Percentiles rank a stretch among this genome's conserved stretches.
phyloP scores from a whole-genome alignment of 2,329 filamentous ascomycete genomes.

The Cadophora luteo-olivacea region DNA sequence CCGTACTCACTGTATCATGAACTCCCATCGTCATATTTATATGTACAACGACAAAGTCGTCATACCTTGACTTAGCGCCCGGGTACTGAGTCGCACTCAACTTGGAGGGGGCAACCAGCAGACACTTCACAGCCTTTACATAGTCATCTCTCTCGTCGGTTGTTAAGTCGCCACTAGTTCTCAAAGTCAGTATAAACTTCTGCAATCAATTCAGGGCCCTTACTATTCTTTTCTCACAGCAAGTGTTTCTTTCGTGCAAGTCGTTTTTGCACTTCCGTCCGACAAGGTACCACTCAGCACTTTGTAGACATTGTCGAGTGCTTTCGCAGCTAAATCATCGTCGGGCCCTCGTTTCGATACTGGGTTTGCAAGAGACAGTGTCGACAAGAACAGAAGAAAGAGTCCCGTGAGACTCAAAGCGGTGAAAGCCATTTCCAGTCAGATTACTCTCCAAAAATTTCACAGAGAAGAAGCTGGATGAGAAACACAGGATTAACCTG shows the following conservation, averaged over 20 bases:
- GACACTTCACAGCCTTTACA: conserved; percentile 12
- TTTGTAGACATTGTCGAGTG: conserved; percentile 31
- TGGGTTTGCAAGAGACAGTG: background rate
- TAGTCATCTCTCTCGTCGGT: conserved; percentile 28
- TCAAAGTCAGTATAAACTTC: conserved; percentile 6
- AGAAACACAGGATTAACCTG: background rate
- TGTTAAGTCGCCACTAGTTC: conserved; percentile 22
- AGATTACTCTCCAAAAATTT: background rate
- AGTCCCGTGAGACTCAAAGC: background rate
- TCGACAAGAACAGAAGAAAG: background rate
- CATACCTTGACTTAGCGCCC: conserved; percentile 47
- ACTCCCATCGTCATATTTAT: conserved; percentile 45
- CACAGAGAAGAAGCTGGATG: background rate
- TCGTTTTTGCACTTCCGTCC: conserved; percentile 27
- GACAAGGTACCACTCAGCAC: conserved; percentile 29
- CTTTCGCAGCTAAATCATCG: conserved; percentile 27
- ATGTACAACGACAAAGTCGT: conserved; percentile 50
- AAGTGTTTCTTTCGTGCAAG: conserved; percentile 15
- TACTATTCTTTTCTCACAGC: conserved; percentile 20
- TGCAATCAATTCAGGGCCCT: background rate
- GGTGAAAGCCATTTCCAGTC: background rate
- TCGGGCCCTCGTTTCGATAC: conserved; percentile 21
- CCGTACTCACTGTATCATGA: conserved; percentile 42
- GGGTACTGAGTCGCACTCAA: conserved; percentile 42
- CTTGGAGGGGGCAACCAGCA: conserved; percentile 42